phyloP scores from a whole-genome alignment of 2,329 filamentous ascomycete genomes.

The Zymoseptoria passerinii region DNA sequence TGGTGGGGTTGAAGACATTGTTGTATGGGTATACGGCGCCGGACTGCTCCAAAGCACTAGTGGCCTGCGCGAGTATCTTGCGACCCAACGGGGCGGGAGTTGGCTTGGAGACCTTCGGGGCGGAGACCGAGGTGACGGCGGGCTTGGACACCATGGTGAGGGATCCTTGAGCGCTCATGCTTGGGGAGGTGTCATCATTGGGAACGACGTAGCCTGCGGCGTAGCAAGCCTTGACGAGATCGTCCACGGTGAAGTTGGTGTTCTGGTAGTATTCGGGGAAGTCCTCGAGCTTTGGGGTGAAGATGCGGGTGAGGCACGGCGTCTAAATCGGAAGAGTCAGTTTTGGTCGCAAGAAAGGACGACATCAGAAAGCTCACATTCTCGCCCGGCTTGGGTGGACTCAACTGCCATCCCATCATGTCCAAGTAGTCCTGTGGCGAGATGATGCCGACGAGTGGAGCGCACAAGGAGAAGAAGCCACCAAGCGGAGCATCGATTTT shows the following conservation, averaged over 20 bases:
- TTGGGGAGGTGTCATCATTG: constrained; percentile 7
- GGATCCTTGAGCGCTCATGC: constrained; percentile 10
- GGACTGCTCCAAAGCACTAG: background rate
- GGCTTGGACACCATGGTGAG: constrained; percentile 18
- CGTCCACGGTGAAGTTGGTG: constrained; percentile 19
- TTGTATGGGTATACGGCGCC: constrained; percentile 9
- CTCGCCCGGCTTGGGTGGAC: constrained; percentile 6
- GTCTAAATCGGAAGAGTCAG: background rate
- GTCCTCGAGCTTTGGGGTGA: constrained; percentile 9
- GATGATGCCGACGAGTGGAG: constrained; percentile 42
- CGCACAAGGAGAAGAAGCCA: constrained; percentile 40
- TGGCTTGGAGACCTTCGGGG: background rate
- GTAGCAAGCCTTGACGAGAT: constrained; percentile 27
- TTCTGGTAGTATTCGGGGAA: constrained; percentile 3
- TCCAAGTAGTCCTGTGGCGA: constrained; percentile 40
- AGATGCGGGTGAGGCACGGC: constrained; percentile 3
- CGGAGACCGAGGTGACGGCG: background rate
- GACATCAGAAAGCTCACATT: constrained; percentile 1
- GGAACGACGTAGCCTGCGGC: constrained; percentile 21
- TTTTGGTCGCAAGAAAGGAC: background rate
- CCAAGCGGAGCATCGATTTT: constrained; percentile 41
- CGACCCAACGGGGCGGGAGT: background rate
- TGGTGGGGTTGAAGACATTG: constrained; percentile 15
- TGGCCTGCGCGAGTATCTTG: background rate
- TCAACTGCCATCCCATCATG: constrained; percentile 41